Percentiles rank a stretch among this genome's conserved stretches.
phyloP scores from a whole-genome alignment of 257 asterid species.

The Datura wrightii region DNA sequence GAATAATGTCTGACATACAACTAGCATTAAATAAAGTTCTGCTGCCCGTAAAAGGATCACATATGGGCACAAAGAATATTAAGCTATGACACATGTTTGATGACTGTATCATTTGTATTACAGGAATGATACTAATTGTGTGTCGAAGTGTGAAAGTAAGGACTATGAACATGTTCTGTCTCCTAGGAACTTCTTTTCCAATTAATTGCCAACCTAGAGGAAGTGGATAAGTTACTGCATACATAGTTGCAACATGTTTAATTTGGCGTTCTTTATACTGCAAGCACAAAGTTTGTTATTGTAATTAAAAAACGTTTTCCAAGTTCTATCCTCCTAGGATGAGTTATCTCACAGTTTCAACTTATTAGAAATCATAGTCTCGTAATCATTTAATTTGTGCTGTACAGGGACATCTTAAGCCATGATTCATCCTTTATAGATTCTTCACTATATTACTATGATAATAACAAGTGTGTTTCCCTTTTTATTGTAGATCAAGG shows the following conservation, averaged over 20 bases:
- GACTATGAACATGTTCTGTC: neutral
- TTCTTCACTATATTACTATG: neutral
- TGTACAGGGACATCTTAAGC: neutral
- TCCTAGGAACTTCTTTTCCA: slow-evolving; percentile 16
- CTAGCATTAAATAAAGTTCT: neutral
- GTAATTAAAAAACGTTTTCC: neutral
- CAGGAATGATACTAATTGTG: neutral
- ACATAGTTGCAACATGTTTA: neutral
- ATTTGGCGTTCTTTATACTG: neutral
- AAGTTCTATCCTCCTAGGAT: slow-evolving; percentile 24
- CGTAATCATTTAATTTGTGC: neutral
- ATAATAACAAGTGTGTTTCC: slow-evolving; percentile 13
- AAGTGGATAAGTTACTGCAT: slow-evolving; percentile 10
- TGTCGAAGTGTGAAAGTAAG: neutral
- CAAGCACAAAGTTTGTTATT: neutral
- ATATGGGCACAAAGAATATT: slow-evolving; percentile 17
- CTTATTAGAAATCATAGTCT: neutral
- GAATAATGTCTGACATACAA: neutral
- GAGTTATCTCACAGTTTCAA: slow-evolving; percentile 9
- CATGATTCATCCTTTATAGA: neutral
- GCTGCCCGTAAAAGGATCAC: neutral
- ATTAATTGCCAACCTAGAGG: neutral
- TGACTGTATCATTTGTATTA: neutral
- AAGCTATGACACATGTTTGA: neutral
- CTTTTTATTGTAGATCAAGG: slow-evolving; percentile 61